These are phyloP conservation scores for Boletus sensibilis DNA, from an alignment of 768 basidiomycete genomes.

Conservation along the genomic window DNA sequence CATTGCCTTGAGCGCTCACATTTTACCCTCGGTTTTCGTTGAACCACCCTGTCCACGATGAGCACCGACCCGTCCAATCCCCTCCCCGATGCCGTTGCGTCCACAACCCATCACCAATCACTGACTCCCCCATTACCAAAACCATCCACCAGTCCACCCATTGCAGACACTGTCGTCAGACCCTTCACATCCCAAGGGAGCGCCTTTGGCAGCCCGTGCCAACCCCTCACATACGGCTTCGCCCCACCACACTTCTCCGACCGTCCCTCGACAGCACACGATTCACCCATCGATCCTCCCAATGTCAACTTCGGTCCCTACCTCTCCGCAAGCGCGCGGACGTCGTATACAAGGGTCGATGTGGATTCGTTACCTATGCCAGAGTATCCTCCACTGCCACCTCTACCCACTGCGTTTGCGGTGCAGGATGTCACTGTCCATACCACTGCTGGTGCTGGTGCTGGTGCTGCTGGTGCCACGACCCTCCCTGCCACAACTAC, in stretches of 20 bases:
- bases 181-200: slow-evolving; percentile 31
- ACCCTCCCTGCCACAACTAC: neutral
- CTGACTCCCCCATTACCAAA: slow-evolving; percentile 5
- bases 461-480: neutral
- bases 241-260: slow-evolving; percentile 2
- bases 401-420: slow-evolving; percentile 15
- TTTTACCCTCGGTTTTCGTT: neutral
- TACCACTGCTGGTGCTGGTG: neutral
- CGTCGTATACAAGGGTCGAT: slow-evolving; percentile 54
- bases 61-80: neutral
- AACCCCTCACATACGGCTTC: slow-evolving; percentile 9
- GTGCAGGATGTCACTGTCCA: neutral
- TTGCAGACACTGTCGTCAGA: slow-evolving; percentile 27
- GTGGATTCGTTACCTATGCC: slow-evolving; percentile 27
- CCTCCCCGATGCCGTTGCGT: neutral
- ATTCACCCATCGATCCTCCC: slow-evolving; percentile 5
- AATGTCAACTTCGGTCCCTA: slow-evolving; percentile 18
- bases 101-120: neutral
- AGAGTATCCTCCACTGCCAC: slow-evolving; percentile 26
- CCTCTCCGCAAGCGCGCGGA: slow-evolving; percentile 46
- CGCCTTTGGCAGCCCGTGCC: slow-evolving; percentile 7
- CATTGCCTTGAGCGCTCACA: neutral
- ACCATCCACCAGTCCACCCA: slow-evolving; percentile 18
- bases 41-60: neutral
- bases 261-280: slow-evolving; percentile 22